phyloP scores from a whole-genome alignment of 2,329 filamentous ascomycete species.

The Xylariaceae sp. region DNA sequence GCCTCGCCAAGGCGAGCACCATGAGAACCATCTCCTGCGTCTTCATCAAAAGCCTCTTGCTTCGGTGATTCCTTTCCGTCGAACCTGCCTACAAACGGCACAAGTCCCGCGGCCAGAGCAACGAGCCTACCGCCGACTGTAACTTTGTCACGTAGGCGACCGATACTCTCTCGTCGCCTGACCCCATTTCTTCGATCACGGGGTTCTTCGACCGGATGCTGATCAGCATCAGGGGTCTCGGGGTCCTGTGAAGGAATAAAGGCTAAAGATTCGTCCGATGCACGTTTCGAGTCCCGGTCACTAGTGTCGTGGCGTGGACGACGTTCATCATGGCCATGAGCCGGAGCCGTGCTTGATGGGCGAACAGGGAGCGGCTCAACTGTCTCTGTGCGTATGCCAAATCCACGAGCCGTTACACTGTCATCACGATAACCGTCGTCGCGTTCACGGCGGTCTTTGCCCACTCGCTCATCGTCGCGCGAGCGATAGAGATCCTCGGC shows the following conservation, averaged over 20 bases:
- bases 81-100: conserved; percentile 31
- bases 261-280: conserved; percentile 29
- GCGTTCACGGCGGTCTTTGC: conserved; percentile 40
- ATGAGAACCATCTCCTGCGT: conserved; percentile 17
- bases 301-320: conserved; percentile 35
- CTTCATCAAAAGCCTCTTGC: conserved; percentile 28
- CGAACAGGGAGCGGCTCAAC: conserved; percentile 31
- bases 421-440: conserved; percentile 46
- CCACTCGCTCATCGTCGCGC: conserved; percentile 43
- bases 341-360: conserved; percentile 29
- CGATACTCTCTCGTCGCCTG: conserved; percentile 36
- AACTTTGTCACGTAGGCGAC: conserved; percentile 45
- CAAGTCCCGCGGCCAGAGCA: conserved; percentile 41
- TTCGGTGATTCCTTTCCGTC: conserved; percentile 31
- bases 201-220: conserved; percentile 26
- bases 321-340: conserved; percentile 38
- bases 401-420: conserved; percentile 43
- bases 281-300: conserved; percentile 30
- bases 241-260: conserved; percentile 24
- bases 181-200: conserved; percentile 29
- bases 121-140: conserved; percentile 44
- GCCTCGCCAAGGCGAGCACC: conserved; percentile 27
- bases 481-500: conserved; percentile 46
- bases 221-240: conserved; percentile 20
- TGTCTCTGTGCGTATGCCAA: conserved; percentile 45